Conservation (phyloP, 2,329 filamentous ascomycete genomes). For the Diplodia seriata region DNA sequence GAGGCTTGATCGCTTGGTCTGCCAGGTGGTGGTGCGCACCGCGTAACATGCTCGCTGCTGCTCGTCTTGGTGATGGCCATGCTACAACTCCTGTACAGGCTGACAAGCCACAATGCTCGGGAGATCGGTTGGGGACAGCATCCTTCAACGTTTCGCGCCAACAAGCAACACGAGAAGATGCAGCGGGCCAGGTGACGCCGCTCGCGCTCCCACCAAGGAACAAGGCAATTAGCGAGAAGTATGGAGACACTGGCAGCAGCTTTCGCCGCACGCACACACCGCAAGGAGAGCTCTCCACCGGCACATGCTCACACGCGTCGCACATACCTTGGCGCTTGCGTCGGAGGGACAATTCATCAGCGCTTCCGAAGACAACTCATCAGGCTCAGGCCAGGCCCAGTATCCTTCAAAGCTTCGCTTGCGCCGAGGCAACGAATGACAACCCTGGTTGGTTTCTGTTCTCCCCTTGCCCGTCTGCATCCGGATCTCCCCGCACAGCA, state of each 20-base stretch:
- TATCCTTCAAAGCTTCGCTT: slow-evolving; percentile 9
- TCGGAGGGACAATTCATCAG: slow-evolving; percentile 20
- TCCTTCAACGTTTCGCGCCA: slow-evolving; percentile 5
- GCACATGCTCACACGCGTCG: slow-evolving; percentile 18
- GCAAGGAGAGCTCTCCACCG: slow-evolving; percentile 15
- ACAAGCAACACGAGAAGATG: not conserved
- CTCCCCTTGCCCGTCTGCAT: slow-evolving; percentile 8
- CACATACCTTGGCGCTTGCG: slow-evolving; percentile 9
- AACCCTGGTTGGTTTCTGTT: not conserved
- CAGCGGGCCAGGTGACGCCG: slow-evolving; percentile 8
- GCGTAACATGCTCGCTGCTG: not conserved
- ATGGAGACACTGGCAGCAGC: slow-evolving; percentile 4
- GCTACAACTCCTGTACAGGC: not conserved
- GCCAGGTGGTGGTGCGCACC: not conserved
- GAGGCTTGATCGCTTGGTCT: slow-evolving; percentile 13
- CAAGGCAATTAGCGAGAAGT: slow-evolving; percentile 7
- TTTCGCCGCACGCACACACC: slow-evolving; percentile 10
- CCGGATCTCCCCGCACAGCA: slow-evolving; percentile 18
- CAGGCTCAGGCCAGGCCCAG: slow-evolving; percentile 18
- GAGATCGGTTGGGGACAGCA: slow-evolving; percentile 15
- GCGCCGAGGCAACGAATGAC: slow-evolving; percentile 14
- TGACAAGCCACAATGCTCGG: slow-evolving; percentile 9
- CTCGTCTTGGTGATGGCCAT: not conserved
- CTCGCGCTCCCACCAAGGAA: slow-evolving; percentile 12
- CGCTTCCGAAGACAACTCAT: slow-evolving; percentile 16